Conservation (phyloP, 306 rosid species). For the Cucumis hystrix region DNA sequence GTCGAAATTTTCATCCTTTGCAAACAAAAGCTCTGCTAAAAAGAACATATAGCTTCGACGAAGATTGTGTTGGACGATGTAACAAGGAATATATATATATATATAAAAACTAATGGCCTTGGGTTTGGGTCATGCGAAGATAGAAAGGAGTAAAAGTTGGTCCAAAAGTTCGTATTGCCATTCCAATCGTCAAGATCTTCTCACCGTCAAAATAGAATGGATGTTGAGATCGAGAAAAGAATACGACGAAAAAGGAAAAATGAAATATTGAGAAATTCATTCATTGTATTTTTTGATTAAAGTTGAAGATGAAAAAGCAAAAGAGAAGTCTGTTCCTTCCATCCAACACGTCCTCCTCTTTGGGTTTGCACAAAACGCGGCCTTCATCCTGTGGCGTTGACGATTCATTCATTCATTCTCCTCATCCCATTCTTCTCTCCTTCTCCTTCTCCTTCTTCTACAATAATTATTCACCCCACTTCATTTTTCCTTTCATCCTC, state of each 20-base stretch:
- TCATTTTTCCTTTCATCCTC: not conserved
- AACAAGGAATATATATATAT: too few relatives aligned
- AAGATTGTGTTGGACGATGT: too few relatives aligned
- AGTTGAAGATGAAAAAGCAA: not conserved
- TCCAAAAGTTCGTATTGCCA: not conserved
- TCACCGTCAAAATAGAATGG: not conserved
- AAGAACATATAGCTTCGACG: too few relatives aligned
- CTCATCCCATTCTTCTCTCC: conserved; percentile 25
- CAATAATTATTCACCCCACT: not conserved
- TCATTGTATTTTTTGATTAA: not conserved
- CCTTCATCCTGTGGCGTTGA: not conserved
- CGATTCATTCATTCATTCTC: not conserved
- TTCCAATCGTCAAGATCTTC: not conserved
- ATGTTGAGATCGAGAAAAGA: not conserved
- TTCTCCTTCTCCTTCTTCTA: conserved; percentile 28
- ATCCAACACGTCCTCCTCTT: conserved; percentile 22
- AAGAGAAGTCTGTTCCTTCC: not conserved
- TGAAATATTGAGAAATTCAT: not conserved
- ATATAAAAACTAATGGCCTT: too few relatives aligned
- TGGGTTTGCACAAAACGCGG: not conserved
- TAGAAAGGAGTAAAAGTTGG: too few relatives aligned
- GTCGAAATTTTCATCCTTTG: too few relatives aligned
- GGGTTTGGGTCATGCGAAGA: too few relatives aligned
- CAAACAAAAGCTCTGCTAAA: too few relatives aligned
- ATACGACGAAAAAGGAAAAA: not conserved